These are phyloP conservation scores for Aspergillus quadrilineatus DNA, from an alignment of 2,329 filamentous ascomycete genomes.

Conservation along the genomic window DNA sequence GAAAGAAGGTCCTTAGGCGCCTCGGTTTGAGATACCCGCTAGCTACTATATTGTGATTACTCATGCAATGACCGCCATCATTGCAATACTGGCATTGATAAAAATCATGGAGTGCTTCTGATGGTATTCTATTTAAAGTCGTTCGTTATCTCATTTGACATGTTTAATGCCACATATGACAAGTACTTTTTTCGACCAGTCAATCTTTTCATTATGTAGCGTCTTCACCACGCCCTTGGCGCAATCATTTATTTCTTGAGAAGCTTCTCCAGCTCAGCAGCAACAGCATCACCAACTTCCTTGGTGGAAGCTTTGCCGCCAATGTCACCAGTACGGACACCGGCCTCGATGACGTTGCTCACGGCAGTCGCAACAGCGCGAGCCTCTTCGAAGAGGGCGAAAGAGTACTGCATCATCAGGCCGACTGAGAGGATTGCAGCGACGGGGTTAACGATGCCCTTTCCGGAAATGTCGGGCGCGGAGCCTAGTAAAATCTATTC, in stretches of 20 bases:
- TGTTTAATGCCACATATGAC: background rate
- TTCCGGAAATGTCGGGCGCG: conserved; percentile 88
- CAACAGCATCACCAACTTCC: conserved; percentile 81
- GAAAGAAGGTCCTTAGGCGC: conserved; percentile 8
- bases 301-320: conserved; percentile 71
- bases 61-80: background rate
- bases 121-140: conserved; percentile 14
- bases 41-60: background rate
- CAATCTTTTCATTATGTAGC: conserved; percentile 30
- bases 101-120: background rate
- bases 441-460: conserved; percentile 88
- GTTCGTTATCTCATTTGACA: conserved; percentile 27
- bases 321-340: conserved; percentile 79
- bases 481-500: conserved; percentile 57
- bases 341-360: conserved; percentile 72
- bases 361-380: conserved; percentile 79
- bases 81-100: background rate
- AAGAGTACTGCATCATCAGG: conserved; percentile 95
- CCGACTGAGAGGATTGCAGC: conserved; percentile 88
- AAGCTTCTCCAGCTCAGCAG: conserved; percentile 68
- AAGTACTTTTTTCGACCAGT: background rate
- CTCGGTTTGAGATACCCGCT: conserved; percentile 11
- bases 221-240: background rate
- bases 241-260: conserved; percentile 48
- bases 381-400: conserved; percentile 75